Conservation (phyloP, 768 basidiomycete species). For the Auriscalpium microsporum region DNA sequence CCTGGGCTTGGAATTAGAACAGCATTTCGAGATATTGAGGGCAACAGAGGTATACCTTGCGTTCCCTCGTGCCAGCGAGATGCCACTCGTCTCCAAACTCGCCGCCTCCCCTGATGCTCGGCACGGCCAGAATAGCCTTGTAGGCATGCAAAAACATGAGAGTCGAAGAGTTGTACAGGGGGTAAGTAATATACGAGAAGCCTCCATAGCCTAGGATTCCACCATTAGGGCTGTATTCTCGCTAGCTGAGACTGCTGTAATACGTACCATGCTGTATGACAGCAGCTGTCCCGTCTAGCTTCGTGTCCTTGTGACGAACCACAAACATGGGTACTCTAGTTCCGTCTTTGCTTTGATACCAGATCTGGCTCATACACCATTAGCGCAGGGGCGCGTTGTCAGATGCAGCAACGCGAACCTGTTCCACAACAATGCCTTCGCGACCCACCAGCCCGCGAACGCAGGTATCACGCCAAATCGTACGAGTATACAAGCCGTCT, state of each 20-base stretch:
- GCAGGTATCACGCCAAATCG: conserved; percentile 45
- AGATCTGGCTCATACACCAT: conserved; percentile 37
- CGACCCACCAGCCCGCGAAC: conserved; percentile 49
- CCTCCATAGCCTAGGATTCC: conserved; percentile 62
- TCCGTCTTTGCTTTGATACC: conserved; percentile 76
- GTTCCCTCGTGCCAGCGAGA: conserved; percentile 55
- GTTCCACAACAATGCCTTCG: conserved; percentile 61
- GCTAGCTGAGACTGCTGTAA: not conserved
- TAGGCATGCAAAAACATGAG: conserved; percentile 70
- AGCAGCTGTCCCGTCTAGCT: conserved; percentile 66
- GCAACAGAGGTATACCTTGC: conserved; percentile 40
- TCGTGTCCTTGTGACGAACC: conserved; percentile 62
- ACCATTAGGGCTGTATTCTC: not conserved
- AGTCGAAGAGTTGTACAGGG: conserved; percentile 61
- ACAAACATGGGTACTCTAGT: conserved; percentile 82
- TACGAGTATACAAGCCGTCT: conserved; percentile 39
- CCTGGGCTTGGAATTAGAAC: conserved; percentile 26
- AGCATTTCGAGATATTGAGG: no score
- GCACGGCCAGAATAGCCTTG: conserved; percentile 52
- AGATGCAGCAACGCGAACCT: conserved; percentile 31
- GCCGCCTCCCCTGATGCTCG: conserved; percentile 45
- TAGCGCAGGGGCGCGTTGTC: not conserved
- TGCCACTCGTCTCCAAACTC: conserved; percentile 89
- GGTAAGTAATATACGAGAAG: conserved; percentile 63
- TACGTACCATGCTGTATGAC: conserved; percentile 64